These are phyloP conservation scores for Mycena sp. DNA, from an alignment of 1,284 basidiomycete species.

Conservation along the genomic window DNA sequence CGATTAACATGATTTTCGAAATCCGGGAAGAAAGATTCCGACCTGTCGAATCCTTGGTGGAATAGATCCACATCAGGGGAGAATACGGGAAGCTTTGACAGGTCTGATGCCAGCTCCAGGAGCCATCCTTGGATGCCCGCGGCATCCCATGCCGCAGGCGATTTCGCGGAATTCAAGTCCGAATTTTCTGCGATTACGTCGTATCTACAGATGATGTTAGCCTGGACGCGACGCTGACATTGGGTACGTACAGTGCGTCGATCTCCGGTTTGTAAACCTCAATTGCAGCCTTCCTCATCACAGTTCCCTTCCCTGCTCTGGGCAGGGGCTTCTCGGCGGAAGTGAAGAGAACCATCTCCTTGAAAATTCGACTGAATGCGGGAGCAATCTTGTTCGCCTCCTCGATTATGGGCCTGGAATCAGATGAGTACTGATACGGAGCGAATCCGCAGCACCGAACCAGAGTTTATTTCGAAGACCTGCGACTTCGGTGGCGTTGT, in stretches of 20 bases:
- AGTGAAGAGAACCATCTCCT: slow-evolving; percentile 51
- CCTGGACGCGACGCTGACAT: background rate
- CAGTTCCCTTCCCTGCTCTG: slow-evolving; percentile 48
- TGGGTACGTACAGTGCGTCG: slow-evolving; percentile 42
- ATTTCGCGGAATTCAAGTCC: slow-evolving; percentile 13
- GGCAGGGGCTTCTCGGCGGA: slow-evolving; percentile 44
- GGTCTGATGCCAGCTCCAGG: slow-evolving; percentile 32
- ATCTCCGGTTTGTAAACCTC: slow-evolving; percentile 46
- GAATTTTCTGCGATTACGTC: slow-evolving; percentile 21
- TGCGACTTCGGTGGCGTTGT: slow-evolving; percentile 39
- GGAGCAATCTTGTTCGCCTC: slow-evolving; percentile 52
- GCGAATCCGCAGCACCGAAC: slow-evolving; percentile 38
- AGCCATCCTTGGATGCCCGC: slow-evolving; percentile 42
- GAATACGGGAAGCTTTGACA: slow-evolving; percentile 28
- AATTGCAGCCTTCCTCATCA: slow-evolving; percentile 48
- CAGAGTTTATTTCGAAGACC: slow-evolving; percentile 47
- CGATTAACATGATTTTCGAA: no score
- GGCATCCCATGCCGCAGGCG: slow-evolving; percentile 39
- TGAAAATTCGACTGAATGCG: slow-evolving; percentile 51
- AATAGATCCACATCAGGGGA: no score
- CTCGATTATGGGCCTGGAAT: slow-evolving; percentile 44
- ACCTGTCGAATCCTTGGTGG: slow-evolving; percentile 53
- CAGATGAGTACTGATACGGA: background rate
- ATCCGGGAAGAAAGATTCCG: no score
- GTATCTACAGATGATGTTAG: slow-evolving; percentile 9